These are phyloP conservation scores for Neonectria punicea DNA, from an alignment of 2,329 filamentous ascomycete species.

Conservation along the genomic window DNA sequence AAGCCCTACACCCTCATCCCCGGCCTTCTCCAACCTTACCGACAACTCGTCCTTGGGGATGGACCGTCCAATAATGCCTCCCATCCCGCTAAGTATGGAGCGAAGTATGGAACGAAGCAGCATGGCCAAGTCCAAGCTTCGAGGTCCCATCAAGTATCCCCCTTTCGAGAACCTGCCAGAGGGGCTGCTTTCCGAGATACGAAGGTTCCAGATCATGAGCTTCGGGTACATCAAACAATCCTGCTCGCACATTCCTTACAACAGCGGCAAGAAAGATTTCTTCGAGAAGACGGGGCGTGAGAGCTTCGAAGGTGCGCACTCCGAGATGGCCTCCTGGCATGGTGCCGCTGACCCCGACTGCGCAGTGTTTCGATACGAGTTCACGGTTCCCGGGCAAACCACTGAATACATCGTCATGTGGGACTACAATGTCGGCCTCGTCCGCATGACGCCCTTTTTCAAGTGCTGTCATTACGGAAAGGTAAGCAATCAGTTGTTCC, in stretches of 20 bases:
- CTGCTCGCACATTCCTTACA: conserved; percentile 87
- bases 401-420: conserved; percentile 85
- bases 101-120: conserved; percentile 62
- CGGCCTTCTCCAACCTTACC: conserved; percentile 25
- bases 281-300: conserved; percentile 86
- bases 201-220: conserved; percentile 73
- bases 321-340: neutral
- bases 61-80: conserved; percentile 27
- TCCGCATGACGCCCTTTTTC: conserved; percentile 94
- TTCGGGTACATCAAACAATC: conserved; percentile 70
- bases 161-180: conserved; percentile 76
- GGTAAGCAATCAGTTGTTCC: conserved; percentile 58
- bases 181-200: conserved; percentile 66
- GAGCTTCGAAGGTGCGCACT: conserved; percentile 80
- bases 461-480: conserved; percentile 90
- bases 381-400: conserved; percentile 74
- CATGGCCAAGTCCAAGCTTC: conserved; percentile 66
- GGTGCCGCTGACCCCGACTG: neutral
- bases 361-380: conserved; percentile 69
- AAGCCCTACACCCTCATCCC: conserved; percentile 47
- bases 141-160: conserved; percentile 76
- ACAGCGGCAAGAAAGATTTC: conserved; percentile 92
- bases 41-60: conserved; percentile 17
- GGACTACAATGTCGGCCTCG: conserved; percentile 96
- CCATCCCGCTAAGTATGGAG: conserved; percentile 56